A percentile compares a stretch with the other conserved stretches of the same genome.
Evolutionary conservation across 2,329 filamentous ascomycete genomes (phyloP).

Genomic region (Talaromyces sp.): DNA sequence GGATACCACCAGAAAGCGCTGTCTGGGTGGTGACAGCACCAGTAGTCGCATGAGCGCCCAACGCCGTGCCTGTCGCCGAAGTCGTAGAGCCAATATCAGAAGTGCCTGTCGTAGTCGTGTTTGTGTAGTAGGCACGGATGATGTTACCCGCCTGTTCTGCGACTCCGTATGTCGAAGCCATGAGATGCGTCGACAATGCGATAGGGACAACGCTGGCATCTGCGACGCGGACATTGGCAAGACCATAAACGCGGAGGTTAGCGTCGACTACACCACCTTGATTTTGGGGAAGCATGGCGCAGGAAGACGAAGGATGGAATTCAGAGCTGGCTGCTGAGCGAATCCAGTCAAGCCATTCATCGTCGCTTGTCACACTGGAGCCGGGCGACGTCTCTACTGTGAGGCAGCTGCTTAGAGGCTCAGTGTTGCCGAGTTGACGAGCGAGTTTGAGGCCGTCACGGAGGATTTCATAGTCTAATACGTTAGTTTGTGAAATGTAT

Average conservation of each 20-base stretch:
- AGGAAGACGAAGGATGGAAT: constrained; percentile 27
- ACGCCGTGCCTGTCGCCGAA: not conserved
- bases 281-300: constrained; percentile 29
- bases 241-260: constrained; percentile 29
- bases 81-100: not conserved
- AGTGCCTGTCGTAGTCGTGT: not conserved
- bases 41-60: not conserved
- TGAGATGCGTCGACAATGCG: constrained; percentile 33
- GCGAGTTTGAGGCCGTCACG: constrained; percentile 28
- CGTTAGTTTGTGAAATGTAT: constrained; percentile 12
- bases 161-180: constrained; percentile 34
- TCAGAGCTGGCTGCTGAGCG: constrained; percentile 23
- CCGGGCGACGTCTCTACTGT: constrained; percentile 26
- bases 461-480: constrained; percentile 26
- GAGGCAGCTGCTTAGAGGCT: constrained; percentile 23
- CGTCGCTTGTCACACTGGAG: constrained; percentile 23
- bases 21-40: not conserved
- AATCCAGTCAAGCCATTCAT: constrained; percentile 26
- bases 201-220: constrained; percentile 31
- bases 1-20: not conserved
- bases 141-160: constrained; percentile 31
- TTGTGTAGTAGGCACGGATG: constrained; percentile 27
- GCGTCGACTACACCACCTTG: constrained; percentile 30
- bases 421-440: constrained; percentile 24
- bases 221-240: constrained; percentile 30